phyloP scores from a whole-genome alignment of 2,329 filamentous ascomycete genomes.

The Paradendryphiella salina region DNA sequence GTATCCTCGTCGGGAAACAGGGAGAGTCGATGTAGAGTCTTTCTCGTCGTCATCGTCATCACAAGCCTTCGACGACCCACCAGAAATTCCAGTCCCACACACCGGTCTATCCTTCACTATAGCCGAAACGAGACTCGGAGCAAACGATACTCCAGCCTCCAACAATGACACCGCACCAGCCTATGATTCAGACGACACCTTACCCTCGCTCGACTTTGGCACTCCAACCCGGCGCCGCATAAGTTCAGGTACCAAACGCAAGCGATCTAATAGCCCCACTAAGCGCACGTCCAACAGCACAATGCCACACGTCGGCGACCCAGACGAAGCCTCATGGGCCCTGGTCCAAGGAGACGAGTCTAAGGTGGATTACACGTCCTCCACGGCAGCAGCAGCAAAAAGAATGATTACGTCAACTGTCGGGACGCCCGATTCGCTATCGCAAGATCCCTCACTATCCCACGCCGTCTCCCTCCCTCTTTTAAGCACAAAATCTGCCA shows the following conservation, averaged over 20 bases:
- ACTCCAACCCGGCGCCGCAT: constrained; percentile 5
- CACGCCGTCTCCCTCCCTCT: background rate
- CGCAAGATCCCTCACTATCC: background rate
- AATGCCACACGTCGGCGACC: too few relatives aligned
- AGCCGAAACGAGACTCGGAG: constrained; percentile 29
- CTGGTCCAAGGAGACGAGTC: too few relatives aligned
- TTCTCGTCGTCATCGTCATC: constrained; percentile 18
- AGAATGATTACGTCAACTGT: background rate
- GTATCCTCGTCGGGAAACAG: background rate
- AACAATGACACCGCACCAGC: constrained; percentile 1
- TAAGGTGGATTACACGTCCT: background rate
- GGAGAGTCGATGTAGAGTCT: constrained; percentile 4
- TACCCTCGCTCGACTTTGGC: constrained; percentile 26
- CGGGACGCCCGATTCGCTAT: background rate
- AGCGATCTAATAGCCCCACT: constrained; percentile 24
- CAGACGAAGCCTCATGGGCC: too few relatives aligned
- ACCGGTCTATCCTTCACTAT: constrained; percentile 27
- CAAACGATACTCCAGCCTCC: background rate
- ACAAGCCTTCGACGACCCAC: constrained; percentile 26
- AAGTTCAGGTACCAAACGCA: constrained; percentile 31
- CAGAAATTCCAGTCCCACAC: constrained; percentile 17
- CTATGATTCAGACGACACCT: constrained; percentile 16
- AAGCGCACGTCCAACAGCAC: background rate
- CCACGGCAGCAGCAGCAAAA: background rate
- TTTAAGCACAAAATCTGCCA: background rate